These are phyloP conservation scores for Boletus tomentosulus DNA, from an alignment of 768 basidiomycete species.

Conservation along the genomic window DNA sequence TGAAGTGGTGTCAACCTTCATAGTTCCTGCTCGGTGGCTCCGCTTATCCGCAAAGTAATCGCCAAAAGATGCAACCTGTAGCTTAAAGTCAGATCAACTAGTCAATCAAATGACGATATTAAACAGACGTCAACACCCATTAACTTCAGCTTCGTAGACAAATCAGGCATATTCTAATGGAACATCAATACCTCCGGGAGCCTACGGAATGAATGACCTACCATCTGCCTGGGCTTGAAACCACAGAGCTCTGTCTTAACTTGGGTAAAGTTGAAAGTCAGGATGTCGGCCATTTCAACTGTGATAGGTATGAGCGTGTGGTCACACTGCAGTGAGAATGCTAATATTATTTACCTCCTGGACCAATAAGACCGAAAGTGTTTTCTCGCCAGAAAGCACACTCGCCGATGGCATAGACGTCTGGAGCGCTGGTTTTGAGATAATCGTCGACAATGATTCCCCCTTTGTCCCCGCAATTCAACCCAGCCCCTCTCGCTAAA, in stretches of 20 bases:
- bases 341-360: constrained; percentile 43
- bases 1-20: background rate
- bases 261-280: constrained; percentile 69
- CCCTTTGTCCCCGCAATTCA: constrained; percentile 45
- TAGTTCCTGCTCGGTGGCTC: constrained; percentile 1
- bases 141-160: constrained; percentile 62
- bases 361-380: constrained; percentile 71
- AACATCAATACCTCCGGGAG: background rate
- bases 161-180: constrained; percentile 51
- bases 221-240: constrained; percentile 44
- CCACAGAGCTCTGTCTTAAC: constrained; percentile 39
- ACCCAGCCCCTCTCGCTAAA: constrained; percentile 50
- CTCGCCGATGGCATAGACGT: constrained; percentile 73
- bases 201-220: background rate
- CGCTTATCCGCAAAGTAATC: constrained; percentile 65
- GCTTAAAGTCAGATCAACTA: background rate
- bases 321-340: background rate
- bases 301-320: background rate
- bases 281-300: constrained; percentile 72
- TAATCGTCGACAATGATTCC: constrained; percentile 58
- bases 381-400: constrained; percentile 67
- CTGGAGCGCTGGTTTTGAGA: constrained; percentile 51
- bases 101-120: background rate
- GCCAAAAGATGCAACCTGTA: constrained; percentile 61
- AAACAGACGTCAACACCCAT: constrained; percentile 52